Percentiles rank a stretch among this genome's conserved stretches.
Evolutionary conservation across 202 grass and related monocot genomes (phyloP).

Genomic region (Schoenoplectus triqueter): DNA sequence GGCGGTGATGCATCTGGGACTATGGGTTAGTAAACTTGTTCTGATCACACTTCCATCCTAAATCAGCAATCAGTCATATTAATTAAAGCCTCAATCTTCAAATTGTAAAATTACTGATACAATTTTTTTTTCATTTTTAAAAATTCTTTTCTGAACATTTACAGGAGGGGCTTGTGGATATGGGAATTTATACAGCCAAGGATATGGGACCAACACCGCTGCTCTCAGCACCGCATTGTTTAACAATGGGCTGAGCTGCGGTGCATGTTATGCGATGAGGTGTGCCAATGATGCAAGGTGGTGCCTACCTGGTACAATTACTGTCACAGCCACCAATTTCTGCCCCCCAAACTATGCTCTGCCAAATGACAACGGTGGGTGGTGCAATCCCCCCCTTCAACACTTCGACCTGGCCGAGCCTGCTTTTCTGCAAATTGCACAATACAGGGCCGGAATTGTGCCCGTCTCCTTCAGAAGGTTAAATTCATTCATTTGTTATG

Average conservation of each 20-base stretch:
- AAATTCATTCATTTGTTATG: not conserved
- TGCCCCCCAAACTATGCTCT: constrained; percentile 53
- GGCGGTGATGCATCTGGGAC: constrained; percentile 65
- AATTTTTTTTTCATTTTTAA: not conserved
- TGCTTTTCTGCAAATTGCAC: constrained; percentile 61
- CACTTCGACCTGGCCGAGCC: constrained; percentile 63
- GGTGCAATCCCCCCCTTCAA: constrained; percentile 53
- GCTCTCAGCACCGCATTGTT: constrained; percentile 52
- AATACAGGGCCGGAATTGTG: constrained; percentile 54
- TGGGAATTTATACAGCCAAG: constrained; percentile 67
- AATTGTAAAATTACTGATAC: not conserved
- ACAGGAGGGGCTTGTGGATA: constrained; percentile 70
- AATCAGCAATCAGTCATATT: no score
- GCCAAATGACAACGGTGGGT: constrained; percentile 45
- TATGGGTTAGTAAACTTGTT: constrained; percentile 49
- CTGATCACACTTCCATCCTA: no score
- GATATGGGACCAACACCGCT: constrained; percentile 53
- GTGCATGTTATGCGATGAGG: constrained; percentile 56
- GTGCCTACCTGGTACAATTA: constrained; percentile 52
- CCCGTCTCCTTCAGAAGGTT: constrained; percentile 60
- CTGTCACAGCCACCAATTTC: constrained; percentile 56
- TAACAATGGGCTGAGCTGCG: constrained; percentile 52
- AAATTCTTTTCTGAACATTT: not conserved
- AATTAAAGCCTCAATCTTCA: no score
- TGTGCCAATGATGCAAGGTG: constrained; percentile 34